Percentiles rank a stretch among this genome's conserved stretches.
Conservation (phyloP, 306 rosid genomes). For the Sicyos edulis region DNA sequence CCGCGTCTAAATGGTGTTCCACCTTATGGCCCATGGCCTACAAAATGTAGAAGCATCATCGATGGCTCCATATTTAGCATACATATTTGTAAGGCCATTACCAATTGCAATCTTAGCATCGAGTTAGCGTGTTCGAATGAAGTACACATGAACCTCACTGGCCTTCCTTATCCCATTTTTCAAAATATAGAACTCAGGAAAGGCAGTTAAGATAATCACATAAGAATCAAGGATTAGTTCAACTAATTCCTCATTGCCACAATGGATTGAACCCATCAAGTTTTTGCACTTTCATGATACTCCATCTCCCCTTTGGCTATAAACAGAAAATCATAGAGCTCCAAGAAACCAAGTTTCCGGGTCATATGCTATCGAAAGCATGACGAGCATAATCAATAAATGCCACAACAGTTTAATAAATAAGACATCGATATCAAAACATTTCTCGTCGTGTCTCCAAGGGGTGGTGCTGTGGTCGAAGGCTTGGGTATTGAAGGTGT, state of each 20-base stretch:
- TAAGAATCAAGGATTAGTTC: constrained; percentile 54
- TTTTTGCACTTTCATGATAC: no score
- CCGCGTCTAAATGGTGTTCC: constrained; percentile 59
- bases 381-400: constrained; percentile 46
- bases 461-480: no score
- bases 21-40: constrained; percentile 53
- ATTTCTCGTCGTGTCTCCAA: no score
- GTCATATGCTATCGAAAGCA: constrained; percentile 46
- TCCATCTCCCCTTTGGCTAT: constrained; percentile 58
- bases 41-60: constrained; percentile 62
- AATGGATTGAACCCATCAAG: no score
- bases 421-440: no score
- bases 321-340: constrained; percentile 76
- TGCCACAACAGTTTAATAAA: no score
- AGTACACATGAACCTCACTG: constrained; percentile 62
- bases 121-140: constrained; percentile 37
- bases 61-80: constrained; percentile 61
- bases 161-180: constrained; percentile 67
- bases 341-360: constrained; percentile 60
- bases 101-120: constrained; percentile 43
- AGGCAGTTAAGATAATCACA: constrained; percentile 63
- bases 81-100: constrained; percentile 78
- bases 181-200: constrained; percentile 49
- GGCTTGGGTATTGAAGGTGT: no score
- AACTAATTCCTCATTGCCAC: constrained; percentile 45